Conservation (phyloP, 1,284 basidiomycete genomes). For the Trichosporon coremiiforme region DNA sequence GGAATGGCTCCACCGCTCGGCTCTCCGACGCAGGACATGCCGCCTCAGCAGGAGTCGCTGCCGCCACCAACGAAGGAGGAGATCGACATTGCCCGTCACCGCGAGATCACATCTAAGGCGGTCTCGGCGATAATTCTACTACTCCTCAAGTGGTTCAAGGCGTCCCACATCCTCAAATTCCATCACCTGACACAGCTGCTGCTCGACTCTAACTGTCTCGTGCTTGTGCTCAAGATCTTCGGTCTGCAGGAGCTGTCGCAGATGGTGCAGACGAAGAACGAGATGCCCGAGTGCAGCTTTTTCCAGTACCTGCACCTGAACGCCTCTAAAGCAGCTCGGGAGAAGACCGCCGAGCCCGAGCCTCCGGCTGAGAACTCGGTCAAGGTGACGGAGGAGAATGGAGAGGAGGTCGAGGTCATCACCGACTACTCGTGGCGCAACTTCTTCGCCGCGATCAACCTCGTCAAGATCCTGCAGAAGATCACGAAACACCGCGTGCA, state of each 20-base stretch:
- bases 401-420: constrained; percentile 83
- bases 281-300: constrained; percentile 68
- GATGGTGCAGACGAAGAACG: constrained; percentile 82
- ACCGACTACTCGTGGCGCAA: constrained; percentile 97
- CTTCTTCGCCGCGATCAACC: constrained; percentile 97
- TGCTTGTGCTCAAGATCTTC: constrained; percentile 97
- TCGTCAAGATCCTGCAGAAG: constrained; percentile 97
- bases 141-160: constrained; percentile 97
- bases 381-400: constrained; percentile 45
- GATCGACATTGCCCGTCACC: constrained; percentile 89
- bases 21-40: constrained; percentile 56
- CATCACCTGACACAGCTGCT: constrained; percentile 93
- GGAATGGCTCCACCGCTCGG: constrained; percentile 35
- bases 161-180: constrained; percentile 97
- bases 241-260: constrained; percentile 87
- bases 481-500: constrained; percentile 92
- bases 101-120: constrained; percentile 96
- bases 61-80: constrained; percentile 86
- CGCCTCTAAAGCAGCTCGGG: constrained; percentile 63
- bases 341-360: constrained; percentile 46
- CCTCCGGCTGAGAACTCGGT: constrained; percentile 35
- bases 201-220: constrained; percentile 90
- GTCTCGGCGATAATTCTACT: constrained; percentile 92
- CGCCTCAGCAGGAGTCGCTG: constrained; percentile 58
- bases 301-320: constrained; percentile 78